phyloP scores from a whole-genome alignment of 2,329 filamentous ascomycete species.

The Cyanodermella asteris region DNA sequence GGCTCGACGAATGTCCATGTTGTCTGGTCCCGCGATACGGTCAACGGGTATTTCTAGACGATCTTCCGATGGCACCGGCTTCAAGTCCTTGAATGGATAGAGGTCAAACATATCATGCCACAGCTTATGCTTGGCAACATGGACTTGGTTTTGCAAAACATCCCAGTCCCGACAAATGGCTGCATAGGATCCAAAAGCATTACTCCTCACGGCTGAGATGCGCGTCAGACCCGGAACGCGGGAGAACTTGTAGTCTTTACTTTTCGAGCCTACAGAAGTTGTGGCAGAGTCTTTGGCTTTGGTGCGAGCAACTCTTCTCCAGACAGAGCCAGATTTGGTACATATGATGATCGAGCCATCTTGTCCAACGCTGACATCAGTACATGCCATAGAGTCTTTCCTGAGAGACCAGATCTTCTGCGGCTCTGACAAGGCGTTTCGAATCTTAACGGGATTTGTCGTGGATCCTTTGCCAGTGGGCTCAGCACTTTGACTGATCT shows the following conservation, averaged over 20 bases:
- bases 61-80: conserved; percentile 22
- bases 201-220: conserved; percentile 65
- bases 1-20: conserved; percentile 17
- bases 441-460: conserved; percentile 80
- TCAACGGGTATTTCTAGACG: conserved; percentile 20
- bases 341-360: conserved; percentile 89
- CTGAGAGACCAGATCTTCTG: conserved; percentile 74
- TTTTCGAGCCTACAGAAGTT: conserved; percentile 33
- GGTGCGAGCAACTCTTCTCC: conserved; percentile 62
- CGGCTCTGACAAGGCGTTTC: conserved; percentile 55
- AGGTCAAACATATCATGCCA: conserved; percentile 55
- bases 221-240: conserved; percentile 73
- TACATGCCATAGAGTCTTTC: conserved; percentile 63
- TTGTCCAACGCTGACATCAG: conserved; percentile 72
- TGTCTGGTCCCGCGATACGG: conserved; percentile 21
- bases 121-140: conserved; percentile 42
- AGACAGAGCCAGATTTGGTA: conserved; percentile 79
- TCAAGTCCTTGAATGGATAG: conserved; percentile 43
- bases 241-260: conserved; percentile 89
- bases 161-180: conserved; percentile 69
- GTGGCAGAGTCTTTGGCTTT: conserved; percentile 50
- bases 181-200: conserved; percentile 73
- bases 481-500: conserved; percentile 48
- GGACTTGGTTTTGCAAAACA: conserved; percentile 51
- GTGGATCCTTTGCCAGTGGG: conserved; percentile 46